Evolutionary conservation across 2,329 filamentous ascomycete genomes (phyloP).

Genomic region (Pseudopyricularia javanii): DNA sequence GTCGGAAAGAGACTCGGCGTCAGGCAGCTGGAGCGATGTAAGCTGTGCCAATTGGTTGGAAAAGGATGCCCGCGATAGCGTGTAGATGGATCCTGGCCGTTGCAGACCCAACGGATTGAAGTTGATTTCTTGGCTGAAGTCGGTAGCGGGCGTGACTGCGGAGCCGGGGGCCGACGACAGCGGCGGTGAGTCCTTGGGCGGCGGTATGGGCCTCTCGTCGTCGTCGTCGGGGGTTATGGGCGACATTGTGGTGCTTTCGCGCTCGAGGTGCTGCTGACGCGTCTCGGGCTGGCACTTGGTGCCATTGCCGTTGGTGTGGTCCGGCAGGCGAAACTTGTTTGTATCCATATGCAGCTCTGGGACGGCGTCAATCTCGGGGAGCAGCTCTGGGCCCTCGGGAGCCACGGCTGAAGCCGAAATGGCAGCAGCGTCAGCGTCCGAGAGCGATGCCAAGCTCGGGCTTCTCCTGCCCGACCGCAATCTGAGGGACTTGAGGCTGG

Average conservation of each 20-base stretch:
- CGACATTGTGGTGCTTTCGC: slow-evolving; percentile 14
- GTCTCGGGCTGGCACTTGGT: slow-evolving; percentile 48
- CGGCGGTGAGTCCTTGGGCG: slow-evolving; percentile 41
- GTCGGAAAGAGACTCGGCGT: slow-evolving; percentile 70
- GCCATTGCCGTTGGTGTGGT: slow-evolving; percentile 57
- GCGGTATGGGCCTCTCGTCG: slow-evolving; percentile 23
- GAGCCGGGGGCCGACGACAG: slow-evolving; percentile 12
- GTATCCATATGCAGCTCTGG: slow-evolving; percentile 53
- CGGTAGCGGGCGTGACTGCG: slow-evolving; percentile 14
- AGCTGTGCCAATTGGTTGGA: slow-evolving; percentile 86
- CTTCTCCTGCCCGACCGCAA: background rate
- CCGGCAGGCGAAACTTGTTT: slow-evolving; percentile 62
- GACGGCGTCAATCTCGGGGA: slow-evolving; percentile 39
- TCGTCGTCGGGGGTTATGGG: slow-evolving; percentile 11
- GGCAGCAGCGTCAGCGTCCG: slow-evolving; percentile 3
- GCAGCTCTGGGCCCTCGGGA: slow-evolving; percentile 18
- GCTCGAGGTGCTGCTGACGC: slow-evolving; percentile 44
- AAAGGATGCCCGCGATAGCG: slow-evolving; percentile 82
- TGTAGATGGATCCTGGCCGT: slow-evolving; percentile 81
- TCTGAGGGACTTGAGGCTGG: slow-evolving; percentile 12
- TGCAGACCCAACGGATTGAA: slow-evolving; percentile 55
- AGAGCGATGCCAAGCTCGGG: slow-evolving; percentile 4
- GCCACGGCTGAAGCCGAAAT: slow-evolving; percentile 8
- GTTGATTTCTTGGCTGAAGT: slow-evolving; percentile 43
- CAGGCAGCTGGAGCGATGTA: slow-evolving; percentile 78